Conservation (phyloP, 148 eudicot species). For the Vaccinium darrowii region DNA sequence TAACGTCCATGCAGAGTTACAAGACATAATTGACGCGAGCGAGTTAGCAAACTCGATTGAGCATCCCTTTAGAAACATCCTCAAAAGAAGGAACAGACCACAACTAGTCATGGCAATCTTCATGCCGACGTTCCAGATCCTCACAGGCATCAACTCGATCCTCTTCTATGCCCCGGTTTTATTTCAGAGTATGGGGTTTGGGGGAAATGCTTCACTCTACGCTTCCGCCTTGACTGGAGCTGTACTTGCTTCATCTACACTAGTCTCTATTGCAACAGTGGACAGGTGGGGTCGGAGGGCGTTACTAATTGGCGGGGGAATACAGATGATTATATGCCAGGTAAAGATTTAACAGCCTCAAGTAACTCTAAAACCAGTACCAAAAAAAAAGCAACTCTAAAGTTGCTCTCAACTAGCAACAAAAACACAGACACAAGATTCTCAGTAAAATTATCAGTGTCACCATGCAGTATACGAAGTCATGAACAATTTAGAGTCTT, state of each 20-base stretch:
- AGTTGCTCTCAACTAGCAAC: neutral
- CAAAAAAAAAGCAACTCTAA: neutral
- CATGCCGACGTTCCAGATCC: slow-evolving; percentile 78
- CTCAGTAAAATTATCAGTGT: neutral
- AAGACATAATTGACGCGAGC: slow-evolving; percentile 68
- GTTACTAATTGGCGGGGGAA: slow-evolving; percentile 65
- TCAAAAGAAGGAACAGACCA: slow-evolving; percentile 66
- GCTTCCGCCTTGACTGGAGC: slow-evolving; percentile 68
- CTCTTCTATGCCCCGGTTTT: slow-evolving; percentile 83
- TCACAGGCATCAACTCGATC: slow-evolving; percentile 78
- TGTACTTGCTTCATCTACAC: slow-evolving; percentile 50
- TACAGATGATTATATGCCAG: slow-evolving; percentile 57
- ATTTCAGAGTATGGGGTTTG: slow-evolving; percentile 75
- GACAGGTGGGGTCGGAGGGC: slow-evolving; percentile 66
- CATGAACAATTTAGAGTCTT: neutral
- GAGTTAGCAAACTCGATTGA: slow-evolving; percentile 65
- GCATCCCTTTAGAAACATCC: slow-evolving; percentile 73
- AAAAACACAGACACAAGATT: neutral
- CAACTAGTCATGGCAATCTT: slow-evolving; percentile 68
- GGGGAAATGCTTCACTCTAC: slow-evolving; percentile 52
- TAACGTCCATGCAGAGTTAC: slow-evolving; percentile 54
- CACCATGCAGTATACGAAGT: neutral
- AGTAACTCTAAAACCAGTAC: neutral
- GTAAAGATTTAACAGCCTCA: slow-evolving; percentile 21
- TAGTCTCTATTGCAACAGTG: slow-evolving; percentile 60